These are phyloP conservation scores for Populus tremula DNA, from an alignment of 345 rosid species.

Conservation along the genomic window DNA sequence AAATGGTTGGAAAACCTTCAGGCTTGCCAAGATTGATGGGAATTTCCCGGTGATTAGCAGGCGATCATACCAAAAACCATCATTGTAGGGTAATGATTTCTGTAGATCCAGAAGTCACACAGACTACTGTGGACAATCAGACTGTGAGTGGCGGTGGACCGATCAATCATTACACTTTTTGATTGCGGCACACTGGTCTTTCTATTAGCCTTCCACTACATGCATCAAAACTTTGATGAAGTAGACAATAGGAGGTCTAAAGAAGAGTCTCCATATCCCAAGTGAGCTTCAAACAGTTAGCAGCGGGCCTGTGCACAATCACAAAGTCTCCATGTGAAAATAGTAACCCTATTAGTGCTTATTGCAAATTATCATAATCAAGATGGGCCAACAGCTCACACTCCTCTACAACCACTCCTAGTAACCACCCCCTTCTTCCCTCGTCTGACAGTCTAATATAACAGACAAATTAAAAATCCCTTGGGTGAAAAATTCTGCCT, in stretches of 20 bases:
- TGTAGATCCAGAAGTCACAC: slow-evolving; percentile 15
- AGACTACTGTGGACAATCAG: slow-evolving; percentile 16
- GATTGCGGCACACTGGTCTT: slow-evolving; percentile 14
- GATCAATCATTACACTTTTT: slow-evolving; percentile 28
- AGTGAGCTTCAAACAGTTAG: background rate
- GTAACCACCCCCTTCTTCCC: background rate
- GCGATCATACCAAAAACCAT: slow-evolving; percentile 20
- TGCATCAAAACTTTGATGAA: slow-evolving; percentile 18
- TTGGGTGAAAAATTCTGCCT: slow-evolving; percentile 11
- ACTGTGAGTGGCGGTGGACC: slow-evolving; percentile 29
- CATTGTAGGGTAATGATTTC: slow-evolving; percentile 22
- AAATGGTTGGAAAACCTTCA: background rate
- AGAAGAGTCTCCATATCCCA: background rate
- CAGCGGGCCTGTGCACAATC: background rate
- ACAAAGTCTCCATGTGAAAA: background rate
- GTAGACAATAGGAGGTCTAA: slow-evolving; percentile 3
- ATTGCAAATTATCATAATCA: background rate
- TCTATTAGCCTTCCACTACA: background rate
- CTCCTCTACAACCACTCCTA: background rate
- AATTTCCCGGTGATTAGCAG: slow-evolving; percentile 23
- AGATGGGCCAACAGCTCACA: background rate
- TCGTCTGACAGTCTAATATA: background rate
- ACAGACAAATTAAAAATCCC: slow-evolving; percentile 9
- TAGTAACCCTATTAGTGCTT: background rate
- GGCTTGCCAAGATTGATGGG: slow-evolving; percentile 33